phyloP scores from a whole-genome alignment of 352 stramenopile genomes.

The Pythium scleroteichum region DNA sequence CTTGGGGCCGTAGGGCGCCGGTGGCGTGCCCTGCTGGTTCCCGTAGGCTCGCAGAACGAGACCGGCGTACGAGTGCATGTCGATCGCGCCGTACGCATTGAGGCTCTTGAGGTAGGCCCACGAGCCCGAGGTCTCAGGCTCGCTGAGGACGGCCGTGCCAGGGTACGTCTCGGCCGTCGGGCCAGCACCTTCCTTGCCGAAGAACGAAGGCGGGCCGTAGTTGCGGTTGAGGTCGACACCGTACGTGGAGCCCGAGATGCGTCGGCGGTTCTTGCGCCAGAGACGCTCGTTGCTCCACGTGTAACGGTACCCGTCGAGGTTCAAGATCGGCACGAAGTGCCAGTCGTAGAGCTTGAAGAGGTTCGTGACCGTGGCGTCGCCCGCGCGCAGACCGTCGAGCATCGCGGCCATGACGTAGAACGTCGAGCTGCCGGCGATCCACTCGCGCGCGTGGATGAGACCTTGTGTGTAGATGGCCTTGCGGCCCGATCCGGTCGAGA shows the following conservation, averaged over 20 bases:
- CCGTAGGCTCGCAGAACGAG: constrained; percentile 25
- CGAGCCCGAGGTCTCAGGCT: constrained; percentile 27
- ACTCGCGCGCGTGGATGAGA: constrained; percentile 32
- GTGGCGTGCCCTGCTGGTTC: constrained; percentile 6
- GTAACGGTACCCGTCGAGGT: constrained; percentile 29
- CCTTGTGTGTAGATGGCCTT: constrained; percentile 23
- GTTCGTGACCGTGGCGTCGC: constrained; percentile 15
- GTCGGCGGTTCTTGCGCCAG: constrained; percentile 31
- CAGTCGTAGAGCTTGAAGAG: constrained; percentile 27
- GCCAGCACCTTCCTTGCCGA: constrained; percentile 15
- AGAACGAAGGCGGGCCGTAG: constrained; percentile 21
- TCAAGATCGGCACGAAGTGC: constrained; percentile 10
- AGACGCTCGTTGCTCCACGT: constrained; percentile 13
- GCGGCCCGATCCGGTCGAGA: constrained; percentile 18
- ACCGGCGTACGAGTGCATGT: constrained; percentile 28
- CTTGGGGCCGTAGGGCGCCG: constrained; percentile 21
- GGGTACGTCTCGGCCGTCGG: constrained; percentile 22
- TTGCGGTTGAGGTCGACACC: constrained; percentile 38
- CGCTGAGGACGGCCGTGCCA: constrained; percentile 22
- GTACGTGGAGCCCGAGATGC: constrained; percentile 2
- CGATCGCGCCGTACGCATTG: constrained; percentile 7
- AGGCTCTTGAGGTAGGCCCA: constrained; percentile 24
- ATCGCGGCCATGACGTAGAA: constrained; percentile 25
- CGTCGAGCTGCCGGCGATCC: constrained; percentile 21
- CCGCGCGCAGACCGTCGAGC: constrained; percentile 16